Base-by-base conservation (phyloP, 2,329 filamentous ascomycete species). In the Aspergillus glaucus region DNA sequence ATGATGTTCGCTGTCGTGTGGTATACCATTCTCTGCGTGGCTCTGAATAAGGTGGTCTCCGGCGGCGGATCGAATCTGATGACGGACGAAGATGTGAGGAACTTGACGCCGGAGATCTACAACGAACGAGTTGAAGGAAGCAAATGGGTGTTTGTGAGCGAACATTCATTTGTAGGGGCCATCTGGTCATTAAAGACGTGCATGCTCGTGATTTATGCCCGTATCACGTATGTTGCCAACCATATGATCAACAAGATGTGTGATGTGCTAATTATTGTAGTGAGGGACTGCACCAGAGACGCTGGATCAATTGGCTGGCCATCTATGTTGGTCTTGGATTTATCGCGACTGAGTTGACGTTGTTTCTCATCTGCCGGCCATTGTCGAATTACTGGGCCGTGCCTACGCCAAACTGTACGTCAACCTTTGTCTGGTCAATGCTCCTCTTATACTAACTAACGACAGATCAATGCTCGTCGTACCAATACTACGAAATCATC, bases 111-210 rank as follows among this genome's bases (percentile, higher is more conserved):
- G 0, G 52, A 67, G 0, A 71, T 70, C 32, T 71, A 75, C 43
- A 56, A 53, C 3, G 65, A 71, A 28, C 69, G 79, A 44, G 61
- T 69, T 0, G 67, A 62, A 34, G 82, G 81, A 9, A 82, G 79
- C 42, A 85, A 85, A 70, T 76, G 81, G 69, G 80, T 84, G 1
- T 70, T 84, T 34, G 75, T 82, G 7, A 77, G 79, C 2, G 81
- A 85, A 55, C 73, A 84, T 63, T 75, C 78, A 57, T 85, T 86
- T 68, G 69, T 84, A 15, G 69, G 81, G n/a, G 62, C 65, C 3
- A 61, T 72, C 28, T 81, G 78, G 77, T 61, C 71, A 14, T 67
- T 78, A 53, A 81, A 81, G 54, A 65, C 72, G 21, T 79, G 77
- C 56, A 71, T 81, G 60, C 62, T 80, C 55, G 65, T 78, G 36